These are phyloP conservation scores for Termitomyces sp. DNA, from an alignment of 768 basidiomycete genomes.

Conservation along the genomic window DNA sequence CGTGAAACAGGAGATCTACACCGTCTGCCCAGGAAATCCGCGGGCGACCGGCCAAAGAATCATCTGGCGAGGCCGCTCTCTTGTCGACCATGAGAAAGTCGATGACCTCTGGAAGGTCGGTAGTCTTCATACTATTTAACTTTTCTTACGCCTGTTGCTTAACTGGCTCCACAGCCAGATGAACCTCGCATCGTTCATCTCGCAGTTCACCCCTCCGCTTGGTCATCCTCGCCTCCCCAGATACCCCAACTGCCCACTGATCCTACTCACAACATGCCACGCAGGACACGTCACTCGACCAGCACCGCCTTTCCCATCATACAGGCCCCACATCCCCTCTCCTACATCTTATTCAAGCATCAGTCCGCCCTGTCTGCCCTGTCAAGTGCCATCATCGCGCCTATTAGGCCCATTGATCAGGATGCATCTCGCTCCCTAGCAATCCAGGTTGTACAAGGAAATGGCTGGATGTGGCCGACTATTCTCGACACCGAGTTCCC, in stretches of 20 bases:
- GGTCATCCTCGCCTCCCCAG: conserved; percentile 51
- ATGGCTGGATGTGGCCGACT: conserved; percentile 45
- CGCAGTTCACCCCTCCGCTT: conserved; percentile 76
- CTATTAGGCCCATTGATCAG: neutral
- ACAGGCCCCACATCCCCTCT: conserved; percentile 17
- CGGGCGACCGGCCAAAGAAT: conserved; percentile 67
- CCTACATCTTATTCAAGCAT: conserved; percentile 36
- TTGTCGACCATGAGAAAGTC: conserved; percentile 61
- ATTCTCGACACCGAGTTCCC: conserved; percentile 45
- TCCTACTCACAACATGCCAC: conserved; percentile 4
- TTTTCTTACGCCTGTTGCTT: conserved; percentile 5
- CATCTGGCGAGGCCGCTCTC: conserved; percentile 67
- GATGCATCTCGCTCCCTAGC: conserved; percentile 22
- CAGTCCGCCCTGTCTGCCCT: conserved; percentile 37
- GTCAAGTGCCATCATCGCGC: conserved; percentile 8
- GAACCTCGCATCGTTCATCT: conserved; percentile 65
- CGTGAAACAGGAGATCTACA: conserved; percentile 62
- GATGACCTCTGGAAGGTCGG: conserved; percentile 67
- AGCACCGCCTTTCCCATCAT: neutral
- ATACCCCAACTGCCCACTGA: conserved; percentile 11
- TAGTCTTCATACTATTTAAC: conserved; percentile 7
- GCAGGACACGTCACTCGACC: neutral
- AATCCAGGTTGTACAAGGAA: conserved; percentile 26
- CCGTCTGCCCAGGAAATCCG: conserved; percentile 57
- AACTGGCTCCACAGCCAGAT: conserved; percentile 35